Percentiles rank a stretch among this genome's conserved stretches.
These are phyloP conservation scores for Candida anglica DNA, from an alignment of 805 yeast genomes.

Conservation along the genomic window DNA sequence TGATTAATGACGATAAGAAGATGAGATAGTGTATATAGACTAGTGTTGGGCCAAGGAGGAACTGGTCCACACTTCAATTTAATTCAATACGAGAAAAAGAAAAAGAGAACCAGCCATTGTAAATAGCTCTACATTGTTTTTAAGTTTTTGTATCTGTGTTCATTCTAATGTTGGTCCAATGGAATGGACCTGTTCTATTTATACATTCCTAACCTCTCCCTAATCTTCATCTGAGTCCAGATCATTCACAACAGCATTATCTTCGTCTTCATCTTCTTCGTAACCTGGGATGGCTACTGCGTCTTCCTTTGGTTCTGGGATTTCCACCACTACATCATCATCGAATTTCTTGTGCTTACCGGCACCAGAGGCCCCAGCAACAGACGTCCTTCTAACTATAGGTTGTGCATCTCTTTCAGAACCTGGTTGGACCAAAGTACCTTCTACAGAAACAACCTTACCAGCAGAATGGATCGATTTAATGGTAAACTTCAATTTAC, in stretches of 20 bases:
- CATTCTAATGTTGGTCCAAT: too few relatives aligned
- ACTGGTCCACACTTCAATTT: too few relatives aligned
- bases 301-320: conserved; percentile 10
- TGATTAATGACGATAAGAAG: conserved; percentile 36
- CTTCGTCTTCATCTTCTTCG: conserved; percentile 16
- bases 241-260: conserved; percentile 17
- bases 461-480: conserved; percentile 74
- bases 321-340: conserved; percentile 23
- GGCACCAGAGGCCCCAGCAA: conserved; percentile 14
- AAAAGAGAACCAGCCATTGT: too few relatives aligned
- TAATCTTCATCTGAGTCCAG: conserved; percentile 21
- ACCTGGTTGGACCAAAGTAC: conserved; percentile 69
- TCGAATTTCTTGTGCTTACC: conserved; percentile 45
- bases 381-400: conserved; percentile 34
- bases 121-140: too few relatives aligned
- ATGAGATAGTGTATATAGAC: conserved; percentile 6
- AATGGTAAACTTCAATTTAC: conserved; percentile 73
- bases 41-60: too few relatives aligned
- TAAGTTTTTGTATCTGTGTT: too few relatives aligned
- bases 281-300: conserved; percentile 14
- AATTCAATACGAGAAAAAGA: too few relatives aligned
- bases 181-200: too few relatives aligned
- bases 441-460: conserved; percentile 79
- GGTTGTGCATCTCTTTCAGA: conserved; percentile 53
- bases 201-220: too few relatives aligned